A percentile compares a stretch with the other conserved stretches of the same genome.
phyloP scores from a whole-genome alignment of 73 alveolate genomes.

The Durusdinium trenchii region DNA sequence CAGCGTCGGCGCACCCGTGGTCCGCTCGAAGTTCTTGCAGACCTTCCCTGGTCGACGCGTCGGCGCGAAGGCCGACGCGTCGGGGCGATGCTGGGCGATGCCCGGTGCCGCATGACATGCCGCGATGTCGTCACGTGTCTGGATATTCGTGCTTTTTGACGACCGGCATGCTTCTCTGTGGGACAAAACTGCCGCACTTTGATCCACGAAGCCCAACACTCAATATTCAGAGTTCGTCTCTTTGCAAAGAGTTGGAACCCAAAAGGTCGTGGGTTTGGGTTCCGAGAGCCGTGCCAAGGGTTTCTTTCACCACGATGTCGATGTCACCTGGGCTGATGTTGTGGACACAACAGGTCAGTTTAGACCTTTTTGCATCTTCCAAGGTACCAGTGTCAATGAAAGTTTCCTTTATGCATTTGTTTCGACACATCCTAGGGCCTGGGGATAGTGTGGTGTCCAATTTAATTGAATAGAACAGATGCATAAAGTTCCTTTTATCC shows the following conservation, averaged over 20 bases:
- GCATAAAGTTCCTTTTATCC: too few species aligned
- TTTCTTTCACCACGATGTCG: slow-evolving; percentile 69
- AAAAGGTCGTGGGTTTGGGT: neutral
- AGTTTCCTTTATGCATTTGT: neutral
- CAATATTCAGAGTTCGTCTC: neutral
- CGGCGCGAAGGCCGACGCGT: too few species aligned
- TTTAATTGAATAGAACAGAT: too few species aligned
- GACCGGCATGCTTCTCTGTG: too few species aligned
- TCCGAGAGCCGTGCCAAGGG: slow-evolving; percentile 1
- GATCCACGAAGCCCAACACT: neutral
- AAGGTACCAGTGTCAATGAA: too few species aligned
- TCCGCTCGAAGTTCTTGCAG: slow-evolving; percentile 58
- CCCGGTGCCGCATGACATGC: too few species aligned
- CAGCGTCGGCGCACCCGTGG: slow-evolving; percentile 62
- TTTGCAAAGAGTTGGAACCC: neutral
- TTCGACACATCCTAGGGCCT: neutral
- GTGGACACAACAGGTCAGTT: too few species aligned
- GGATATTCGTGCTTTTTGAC: too few species aligned
- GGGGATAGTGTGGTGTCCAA: neutral
- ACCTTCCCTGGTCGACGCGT: slow-evolving; percentile 43
- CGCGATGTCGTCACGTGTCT: too few species aligned
- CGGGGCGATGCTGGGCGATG: too few species aligned
- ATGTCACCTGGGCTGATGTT: slow-evolving; percentile 9
- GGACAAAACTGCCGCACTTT: too few species aligned
- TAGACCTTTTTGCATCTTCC: too few species aligned